Percentiles rank a stretch among this genome's conserved stretches.
Conservation (phyloP, 2,329 filamentous ascomycete genomes). For the Phoma herbarum region DNA sequence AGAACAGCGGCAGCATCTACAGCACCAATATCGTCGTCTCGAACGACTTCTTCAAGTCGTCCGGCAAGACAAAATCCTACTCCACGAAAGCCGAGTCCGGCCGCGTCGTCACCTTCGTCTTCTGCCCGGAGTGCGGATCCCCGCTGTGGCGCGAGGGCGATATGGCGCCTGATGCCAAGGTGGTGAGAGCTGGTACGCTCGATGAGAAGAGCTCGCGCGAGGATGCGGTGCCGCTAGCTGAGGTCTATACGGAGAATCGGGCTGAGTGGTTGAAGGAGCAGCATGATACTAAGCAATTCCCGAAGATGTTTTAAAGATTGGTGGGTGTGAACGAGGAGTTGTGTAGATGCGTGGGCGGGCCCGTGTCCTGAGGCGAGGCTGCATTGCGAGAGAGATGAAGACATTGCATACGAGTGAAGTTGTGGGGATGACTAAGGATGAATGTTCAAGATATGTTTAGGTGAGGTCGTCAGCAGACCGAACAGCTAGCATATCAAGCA, state of each 20-base stretch:
- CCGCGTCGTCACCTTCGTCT: conserved; percentile 20
- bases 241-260: conserved; percentile 19
- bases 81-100: conserved; percentile 18
- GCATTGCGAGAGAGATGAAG: neutral
- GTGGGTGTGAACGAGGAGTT: neutral
- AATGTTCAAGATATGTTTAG: neutral
- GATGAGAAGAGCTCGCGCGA: conserved; percentile 16
- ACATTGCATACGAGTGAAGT: neutral
- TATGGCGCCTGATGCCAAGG: conserved; percentile 17
- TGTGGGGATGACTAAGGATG: neutral
- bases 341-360: neutral
- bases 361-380: neutral
- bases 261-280: conserved; percentile 20
- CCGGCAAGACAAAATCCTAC: conserved; percentile 16
- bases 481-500: no score
- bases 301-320: conserved; percentile 13
- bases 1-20: conserved; percentile 13
- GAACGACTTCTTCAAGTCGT: conserved; percentile 21
- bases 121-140: conserved; percentile 18
- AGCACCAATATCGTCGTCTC: conserved; percentile 15
- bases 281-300: conserved; percentile 16
- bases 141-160: conserved; percentile 20
- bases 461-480: neutral
- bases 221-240: conserved; percentile 11
- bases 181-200: conserved; percentile 12